Evolutionary conservation across 331 rosid species (phyloP), one percentile per base, ranked within the genome.

Genomic region (Malus hybrid): DNA sequence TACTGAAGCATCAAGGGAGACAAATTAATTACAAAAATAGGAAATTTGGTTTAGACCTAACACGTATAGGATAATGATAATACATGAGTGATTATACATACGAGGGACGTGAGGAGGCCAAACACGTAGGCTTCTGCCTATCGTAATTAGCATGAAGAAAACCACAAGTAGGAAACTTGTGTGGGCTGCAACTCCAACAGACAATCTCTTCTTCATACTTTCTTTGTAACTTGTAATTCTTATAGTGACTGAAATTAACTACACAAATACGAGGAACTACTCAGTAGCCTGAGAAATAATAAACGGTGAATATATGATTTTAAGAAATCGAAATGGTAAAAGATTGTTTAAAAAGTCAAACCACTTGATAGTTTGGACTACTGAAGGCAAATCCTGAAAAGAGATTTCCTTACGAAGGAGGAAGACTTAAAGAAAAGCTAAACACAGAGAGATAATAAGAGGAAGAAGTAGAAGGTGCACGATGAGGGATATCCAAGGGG

Each of bases 41-140:
- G 48, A 42, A 42, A 10, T 42, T 42, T 3, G 48, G 13, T 42
- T 42, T 42, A 42, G 48, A 3, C 48, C 48, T 42, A 42, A 42
- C 48, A 42, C 48, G 20, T 53, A 53, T 18, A 13, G 22, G 62
- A 71, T 36, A 10, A 13, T 22, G 63, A 58, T 9, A 58, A 58
- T 58, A 4, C 26, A 58, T 19, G 24, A 18, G 22, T 55, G 4
- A 7, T 55, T 55, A 55, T 12, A 18, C 84, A 84, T 75, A 86
- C 96, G 72, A 63, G 70, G 87, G 76, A 62, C 76, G 42, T 88
- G 85, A 39, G 88, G 85, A 55, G 89, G 82, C 61, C 69, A 73
- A 42, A 75, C 84, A 72, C 84, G 80, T 22, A 80, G 83, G 80
- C 88, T 75, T 80, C 84, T 74, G 71, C 87, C 82, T n/a, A 52